Conservation (phyloP, 306 rosid species). For the Rosa chinensis region DNA sequence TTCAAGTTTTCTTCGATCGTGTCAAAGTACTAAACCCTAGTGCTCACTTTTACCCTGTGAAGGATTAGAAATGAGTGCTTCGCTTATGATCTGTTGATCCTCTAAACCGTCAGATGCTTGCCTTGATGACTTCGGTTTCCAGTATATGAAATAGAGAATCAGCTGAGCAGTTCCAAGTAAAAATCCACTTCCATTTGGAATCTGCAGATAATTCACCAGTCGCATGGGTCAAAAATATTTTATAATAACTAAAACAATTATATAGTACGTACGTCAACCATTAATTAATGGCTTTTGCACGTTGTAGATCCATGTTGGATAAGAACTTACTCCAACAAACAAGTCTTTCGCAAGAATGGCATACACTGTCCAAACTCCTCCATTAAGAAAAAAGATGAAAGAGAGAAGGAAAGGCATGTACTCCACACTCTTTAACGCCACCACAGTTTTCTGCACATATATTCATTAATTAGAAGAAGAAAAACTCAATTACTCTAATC, state of each 20-base stretch:
- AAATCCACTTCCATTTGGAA: constrained; percentile 40
- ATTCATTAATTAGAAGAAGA: background rate
- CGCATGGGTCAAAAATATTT: background rate
- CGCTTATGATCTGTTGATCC: constrained; percentile 11
- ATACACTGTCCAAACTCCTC: constrained; percentile 37
- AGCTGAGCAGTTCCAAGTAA: constrained; percentile 33
- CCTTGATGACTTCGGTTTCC: constrained; percentile 31
- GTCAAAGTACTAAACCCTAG: background rate
- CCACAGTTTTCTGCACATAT: constrained; percentile 30
- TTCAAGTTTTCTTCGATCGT: background rate
- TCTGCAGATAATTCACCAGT: constrained; percentile 17
- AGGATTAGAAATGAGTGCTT: constrained; percentile 22
- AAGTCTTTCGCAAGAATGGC: constrained; percentile 33
- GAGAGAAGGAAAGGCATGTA: constrained; percentile 41
- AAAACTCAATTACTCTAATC: background rate
- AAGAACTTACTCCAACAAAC: constrained; percentile 38
- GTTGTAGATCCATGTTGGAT: background rate
- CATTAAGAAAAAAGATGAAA: constrained; percentile 31
- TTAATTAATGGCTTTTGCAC: background rate
- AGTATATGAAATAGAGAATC: constrained; percentile 32
- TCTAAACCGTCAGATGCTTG: constrained; percentile 12
- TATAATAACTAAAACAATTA: background rate
- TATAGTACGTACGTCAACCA: background rate
- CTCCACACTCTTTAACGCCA: constrained; percentile 32
- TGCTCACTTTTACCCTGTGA: background rate